Conservation (phyloP, 2,329 filamentous ascomycete genomes). For the Penicillium sp. region DNA sequence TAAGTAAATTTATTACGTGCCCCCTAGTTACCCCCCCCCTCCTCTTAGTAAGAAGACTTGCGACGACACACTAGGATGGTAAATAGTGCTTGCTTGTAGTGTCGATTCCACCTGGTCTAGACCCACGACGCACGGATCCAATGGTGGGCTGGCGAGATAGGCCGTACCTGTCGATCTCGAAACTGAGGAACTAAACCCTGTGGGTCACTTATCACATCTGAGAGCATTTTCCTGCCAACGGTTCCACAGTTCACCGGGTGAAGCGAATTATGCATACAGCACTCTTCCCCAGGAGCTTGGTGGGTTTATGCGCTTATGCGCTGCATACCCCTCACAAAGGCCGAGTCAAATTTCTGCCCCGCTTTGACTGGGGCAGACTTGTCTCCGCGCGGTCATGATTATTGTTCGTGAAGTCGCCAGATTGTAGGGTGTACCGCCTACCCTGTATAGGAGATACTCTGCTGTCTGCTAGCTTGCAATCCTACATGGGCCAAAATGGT, state of each 20-base stretch:
- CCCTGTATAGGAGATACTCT: background rate
- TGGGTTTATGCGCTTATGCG: background rate
- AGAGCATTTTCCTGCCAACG: background rate
- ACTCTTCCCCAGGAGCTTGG: background rate
- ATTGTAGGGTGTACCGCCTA: background rate
- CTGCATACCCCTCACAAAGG: background rate
- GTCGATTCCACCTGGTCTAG: background rate
- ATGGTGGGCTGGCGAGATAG: background rate
- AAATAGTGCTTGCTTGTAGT: background rate
- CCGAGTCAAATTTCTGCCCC: background rate
- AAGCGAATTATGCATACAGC: background rate
- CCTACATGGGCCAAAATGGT: background rate
- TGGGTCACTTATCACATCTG: background rate
- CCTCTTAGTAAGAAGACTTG: background rate
- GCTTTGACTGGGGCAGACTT: background rate
- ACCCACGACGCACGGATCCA: background rate
- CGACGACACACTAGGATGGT: background rate
- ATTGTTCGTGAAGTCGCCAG: background rate
- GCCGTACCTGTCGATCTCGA: background rate
- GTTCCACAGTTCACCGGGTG: background rate
- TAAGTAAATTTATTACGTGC: background rate
- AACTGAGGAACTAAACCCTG: background rate
- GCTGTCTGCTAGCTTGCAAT: background rate
- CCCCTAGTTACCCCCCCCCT: background rate
- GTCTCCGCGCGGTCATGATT: background rate